phyloP scores from a whole-genome alignment of 163 green algal genomes.

The Smithsoniella earleae region DNA sequence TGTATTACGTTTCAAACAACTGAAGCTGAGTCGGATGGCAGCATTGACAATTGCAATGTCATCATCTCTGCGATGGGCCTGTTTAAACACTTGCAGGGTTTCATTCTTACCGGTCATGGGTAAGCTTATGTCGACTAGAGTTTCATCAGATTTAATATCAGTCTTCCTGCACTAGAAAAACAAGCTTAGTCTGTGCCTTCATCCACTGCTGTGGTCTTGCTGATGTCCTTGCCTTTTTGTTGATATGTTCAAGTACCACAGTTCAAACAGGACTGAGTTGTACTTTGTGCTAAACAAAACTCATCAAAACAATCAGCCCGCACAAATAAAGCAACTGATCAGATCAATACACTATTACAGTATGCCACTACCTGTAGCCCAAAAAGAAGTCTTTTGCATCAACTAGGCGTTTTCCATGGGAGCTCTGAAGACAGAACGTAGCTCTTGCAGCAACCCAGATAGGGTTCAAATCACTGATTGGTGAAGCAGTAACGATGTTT shows the following conservation, averaged over 20 bases:
- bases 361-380: conserved; percentile 81
- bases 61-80: conserved; percentile 86
- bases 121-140: conserved; percentile 72
- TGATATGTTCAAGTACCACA: too few species aligned
- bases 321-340: too few species aligned
- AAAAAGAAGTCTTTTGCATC: conserved; percentile 80
- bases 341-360: too few species aligned
- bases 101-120: conserved; percentile 66
- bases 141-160: conserved; percentile 67
- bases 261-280: neutral
- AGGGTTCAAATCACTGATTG: conserved; percentile 94
- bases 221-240: too few species aligned
- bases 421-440: conserved; percentile 53
- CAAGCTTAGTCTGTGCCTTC: neutral
- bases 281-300: neutral
- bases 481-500: conserved; percentile 84
- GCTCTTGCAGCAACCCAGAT: conserved; percentile 79
- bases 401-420: conserved; percentile 40
- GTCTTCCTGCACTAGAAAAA: conserved; percentile 49
- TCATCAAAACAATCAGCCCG: neutral
- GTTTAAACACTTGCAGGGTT: conserved; percentile 93
- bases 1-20: too few species aligned
- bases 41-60: conserved; percentile 98
- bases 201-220: too few species aligned
- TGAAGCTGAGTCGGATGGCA: conserved; percentile 31